phyloP scores from a whole-genome alignment of 345 rosid genomes.

The Populus simonii region DNA sequence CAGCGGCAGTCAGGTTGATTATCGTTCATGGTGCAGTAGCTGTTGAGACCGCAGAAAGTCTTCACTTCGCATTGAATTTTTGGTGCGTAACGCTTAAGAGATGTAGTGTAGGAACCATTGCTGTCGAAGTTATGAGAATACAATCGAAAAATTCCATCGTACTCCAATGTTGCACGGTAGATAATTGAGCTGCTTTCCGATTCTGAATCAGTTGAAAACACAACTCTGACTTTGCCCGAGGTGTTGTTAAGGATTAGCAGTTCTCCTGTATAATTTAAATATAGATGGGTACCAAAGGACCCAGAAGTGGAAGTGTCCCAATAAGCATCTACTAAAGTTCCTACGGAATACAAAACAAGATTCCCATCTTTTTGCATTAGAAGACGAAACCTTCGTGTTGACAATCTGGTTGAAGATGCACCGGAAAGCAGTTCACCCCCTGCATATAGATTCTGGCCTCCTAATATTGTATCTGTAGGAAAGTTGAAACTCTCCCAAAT shows the following conservation, averaged over 20 bases:
- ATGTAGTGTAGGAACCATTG: too few relatives aligned
- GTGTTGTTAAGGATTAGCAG: neutral
- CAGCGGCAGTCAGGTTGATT: too few relatives aligned
- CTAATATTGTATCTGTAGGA: conserved; percentile 15
- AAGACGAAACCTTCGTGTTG: neutral
- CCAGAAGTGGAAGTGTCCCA: neutral
- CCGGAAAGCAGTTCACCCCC: neutral
- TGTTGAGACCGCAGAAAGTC: too few relatives aligned
- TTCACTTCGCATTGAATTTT: too few relatives aligned
- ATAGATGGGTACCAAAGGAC: neutral
- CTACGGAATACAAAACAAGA: neutral
- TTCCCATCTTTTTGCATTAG: neutral
- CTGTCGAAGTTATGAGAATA: too few relatives aligned
- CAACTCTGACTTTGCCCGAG: fast-evolving
- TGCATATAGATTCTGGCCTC: neutral
- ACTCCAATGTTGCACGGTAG: conserved; percentile 9
- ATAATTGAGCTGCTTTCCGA: neutral
- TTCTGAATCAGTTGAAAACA: neutral
- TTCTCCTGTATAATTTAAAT: neutral
- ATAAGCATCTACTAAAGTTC: neutral
- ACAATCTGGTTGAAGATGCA: neutral
- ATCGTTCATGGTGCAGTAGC: too few relatives aligned
- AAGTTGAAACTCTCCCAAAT: conserved; percentile 7
- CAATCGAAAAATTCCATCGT: too few relatives aligned
- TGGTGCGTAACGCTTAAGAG: too few relatives aligned